Percentiles rank a stretch among this genome's conserved stretches.
These are phyloP conservation scores for Penicillium sp. DNA, from an alignment of 2,329 filamentous ascomycete species.

Conservation along the genomic window DNA sequence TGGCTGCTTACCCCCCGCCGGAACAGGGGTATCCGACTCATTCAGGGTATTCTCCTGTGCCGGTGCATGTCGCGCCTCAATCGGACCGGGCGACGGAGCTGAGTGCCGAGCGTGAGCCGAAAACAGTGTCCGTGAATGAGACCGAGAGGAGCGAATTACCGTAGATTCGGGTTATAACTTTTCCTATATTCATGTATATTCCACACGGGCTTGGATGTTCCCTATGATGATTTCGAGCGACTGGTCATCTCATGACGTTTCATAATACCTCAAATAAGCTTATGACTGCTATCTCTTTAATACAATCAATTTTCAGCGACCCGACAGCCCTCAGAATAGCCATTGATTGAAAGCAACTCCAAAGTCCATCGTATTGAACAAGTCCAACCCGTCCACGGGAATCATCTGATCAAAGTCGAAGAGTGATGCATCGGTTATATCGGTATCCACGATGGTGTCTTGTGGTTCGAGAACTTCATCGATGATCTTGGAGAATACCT, in stretches of 20 bases:
- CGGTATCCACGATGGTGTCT: background rate
- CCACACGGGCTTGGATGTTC: too few species aligned
- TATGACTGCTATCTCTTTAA: background rate
- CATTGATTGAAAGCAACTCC: slow-evolving; percentile 4
- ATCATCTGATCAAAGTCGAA: slow-evolving; percentile 14
- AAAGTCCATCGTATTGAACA: slow-evolving; percentile 27
- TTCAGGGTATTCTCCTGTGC: background rate
- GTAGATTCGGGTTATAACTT: too few species aligned
- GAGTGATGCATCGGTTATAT: background rate
- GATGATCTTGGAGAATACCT: slow-evolving; percentile 28
- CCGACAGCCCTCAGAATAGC: background rate
- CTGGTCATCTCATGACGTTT: background rate
- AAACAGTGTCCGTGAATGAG: slow-evolving; percentile 8
- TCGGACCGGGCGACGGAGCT: slow-evolving; percentile 4
- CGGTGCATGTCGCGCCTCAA: background rate
- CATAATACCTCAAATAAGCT: background rate
- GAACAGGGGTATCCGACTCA: background rate
- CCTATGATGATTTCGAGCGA: background rate
- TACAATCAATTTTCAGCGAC: background rate
- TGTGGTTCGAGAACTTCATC: slow-evolving; percentile 30
- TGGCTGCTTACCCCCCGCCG: slow-evolving; percentile 5
- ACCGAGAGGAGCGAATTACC: background rate
- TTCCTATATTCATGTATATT: too few species aligned
- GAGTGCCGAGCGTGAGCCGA: slow-evolving; percentile 4
- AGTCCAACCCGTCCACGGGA: slow-evolving; percentile 21